A percentile compares a stretch with the other conserved stretches of the same genome.
These are phyloP conservation scores for Elongisporangium undulatum DNA, from an alignment of 352 stramenopile genomes.

Conservation along the genomic window DNA sequence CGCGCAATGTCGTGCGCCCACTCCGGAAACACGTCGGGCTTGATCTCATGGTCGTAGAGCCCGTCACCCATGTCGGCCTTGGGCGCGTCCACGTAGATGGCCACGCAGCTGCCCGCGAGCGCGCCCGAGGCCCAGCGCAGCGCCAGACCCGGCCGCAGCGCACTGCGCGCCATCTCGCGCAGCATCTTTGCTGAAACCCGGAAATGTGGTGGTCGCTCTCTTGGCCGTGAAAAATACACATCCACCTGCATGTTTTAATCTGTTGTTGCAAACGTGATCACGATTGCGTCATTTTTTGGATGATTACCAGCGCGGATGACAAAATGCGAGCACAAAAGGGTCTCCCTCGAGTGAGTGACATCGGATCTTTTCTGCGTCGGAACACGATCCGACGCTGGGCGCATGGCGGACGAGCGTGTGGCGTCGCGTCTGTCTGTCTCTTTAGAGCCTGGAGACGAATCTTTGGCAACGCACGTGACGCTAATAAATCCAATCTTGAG, in stretches of 20 bases:
- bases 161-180: background rate
- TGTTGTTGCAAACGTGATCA: background rate
- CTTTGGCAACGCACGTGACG: background rate
- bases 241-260: background rate
- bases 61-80: slow-evolving; percentile 50
- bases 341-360: background rate
- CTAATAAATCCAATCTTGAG: background rate
- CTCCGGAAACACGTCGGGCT: slow-evolving; percentile 45
- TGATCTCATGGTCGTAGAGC: slow-evolving; percentile 24
- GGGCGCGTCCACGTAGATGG: slow-evolving; percentile 63
- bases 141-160: slow-evolving; percentile 10
- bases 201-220: background rate
- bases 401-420: background rate
- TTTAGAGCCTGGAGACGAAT: background rate
- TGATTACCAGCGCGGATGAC: background rate
- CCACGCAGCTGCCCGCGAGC: slow-evolving; percentile 1
- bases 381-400: background rate
- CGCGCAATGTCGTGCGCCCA: slow-evolving; percentile 63
- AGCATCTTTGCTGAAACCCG: background rate
- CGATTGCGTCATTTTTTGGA: background rate
- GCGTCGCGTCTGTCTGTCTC: background rate
- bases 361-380: background rate
- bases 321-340: background rate
- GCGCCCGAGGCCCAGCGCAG: slow-evolving; percentile 3
- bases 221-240: background rate